A percentile compares a stretch with the other conserved stretches of the same genome.
phyloP scores from a whole-genome alignment of 2,329 filamentous ascomycete species.

The Botrytis deweyae region DNA sequence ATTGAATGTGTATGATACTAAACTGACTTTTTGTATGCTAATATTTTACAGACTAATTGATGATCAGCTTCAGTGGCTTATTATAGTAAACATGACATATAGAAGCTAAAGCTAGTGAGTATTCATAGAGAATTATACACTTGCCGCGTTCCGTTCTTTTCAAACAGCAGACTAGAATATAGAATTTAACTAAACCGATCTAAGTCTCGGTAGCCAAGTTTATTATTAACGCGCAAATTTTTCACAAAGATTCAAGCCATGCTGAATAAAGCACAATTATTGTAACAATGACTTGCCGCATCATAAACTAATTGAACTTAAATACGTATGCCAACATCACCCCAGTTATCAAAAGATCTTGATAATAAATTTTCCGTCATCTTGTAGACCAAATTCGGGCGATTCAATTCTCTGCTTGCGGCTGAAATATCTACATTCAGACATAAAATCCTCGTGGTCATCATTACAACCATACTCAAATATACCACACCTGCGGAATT shows the following conservation, averaged over 20 bases:
- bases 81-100: too few relatives aligned
- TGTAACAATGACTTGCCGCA: too few relatives aligned
- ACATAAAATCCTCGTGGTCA: not conserved
- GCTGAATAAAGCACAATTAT: too few relatives aligned
- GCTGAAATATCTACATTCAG: not conserved
- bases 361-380: not conserved
- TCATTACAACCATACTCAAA: accelerated
- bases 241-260: too few relatives aligned
- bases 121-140: not conserved
- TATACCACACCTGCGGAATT: not conserved
- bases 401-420: not conserved
- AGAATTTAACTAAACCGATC: accelerated
- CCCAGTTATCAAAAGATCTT: not conserved
- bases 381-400: not conserved
- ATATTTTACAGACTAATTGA: not conserved
- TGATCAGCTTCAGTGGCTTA: not conserved
- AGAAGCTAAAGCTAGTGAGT: too few relatives aligned
- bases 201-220: not conserved
- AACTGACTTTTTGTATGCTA: too few relatives aligned
- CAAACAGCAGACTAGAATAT: not conserved
- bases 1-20: not conserved
- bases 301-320: too few relatives aligned
- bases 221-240: too few relatives aligned
- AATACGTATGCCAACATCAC: not conserved
- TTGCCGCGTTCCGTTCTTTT: accelerated